Base-by-base conservation (phyloP, 1,284 basidiomycete species). In the Farysia itapuensis region DNA sequence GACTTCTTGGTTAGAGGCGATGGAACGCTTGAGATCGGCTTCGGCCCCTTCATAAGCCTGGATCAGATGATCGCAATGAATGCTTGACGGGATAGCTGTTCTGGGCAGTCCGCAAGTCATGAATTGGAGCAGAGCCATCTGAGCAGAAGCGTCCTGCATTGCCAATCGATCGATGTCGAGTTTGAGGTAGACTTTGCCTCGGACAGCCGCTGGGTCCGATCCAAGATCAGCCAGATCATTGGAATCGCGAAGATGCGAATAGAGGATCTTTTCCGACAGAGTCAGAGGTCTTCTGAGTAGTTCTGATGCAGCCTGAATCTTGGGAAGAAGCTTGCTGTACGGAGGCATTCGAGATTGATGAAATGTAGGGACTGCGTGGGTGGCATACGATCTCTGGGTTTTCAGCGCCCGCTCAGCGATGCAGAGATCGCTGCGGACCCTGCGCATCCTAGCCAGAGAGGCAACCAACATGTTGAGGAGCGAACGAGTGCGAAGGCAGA, bases 111-210 rank as follows among this genome's bases (percentile, higher is more conserved):
- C 91, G 52, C 93, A 95, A 47, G 94, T 96, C 90, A 97, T 97
- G 79, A 98, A 99, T 79, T 99, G 95, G 44, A 99, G 79, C 46
- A 95, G 87, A 30, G 95, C 95, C 95, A 99, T 99, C 87, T 99
- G 95, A 34, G 95, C 95, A 28, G 91, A 95, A 23, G 95, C 95
- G 84, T 98, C 95, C 78, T 98, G 95, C 90, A 98, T 96, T 24
- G 95, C 95, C 19, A 98, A 92, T 59, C 95, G 82, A 78, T 97
- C 89, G 5, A 94, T 92, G 51, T 81, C 82, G 31, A 99, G 83
- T 78, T 92, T 92, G 42, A 97, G 81, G 79, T 98, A 96, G 20
- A 85, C 82, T 78, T 93, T 86, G 28, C 94, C 94, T 65, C 94
- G 82, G 31, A 91, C 82, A 48, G 58, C 50, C 4, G 53, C 49